Evolutionary conservation across 1,284 basidiomycete species (phyloP).

Genomic region (Ustilago sp.): DNA sequence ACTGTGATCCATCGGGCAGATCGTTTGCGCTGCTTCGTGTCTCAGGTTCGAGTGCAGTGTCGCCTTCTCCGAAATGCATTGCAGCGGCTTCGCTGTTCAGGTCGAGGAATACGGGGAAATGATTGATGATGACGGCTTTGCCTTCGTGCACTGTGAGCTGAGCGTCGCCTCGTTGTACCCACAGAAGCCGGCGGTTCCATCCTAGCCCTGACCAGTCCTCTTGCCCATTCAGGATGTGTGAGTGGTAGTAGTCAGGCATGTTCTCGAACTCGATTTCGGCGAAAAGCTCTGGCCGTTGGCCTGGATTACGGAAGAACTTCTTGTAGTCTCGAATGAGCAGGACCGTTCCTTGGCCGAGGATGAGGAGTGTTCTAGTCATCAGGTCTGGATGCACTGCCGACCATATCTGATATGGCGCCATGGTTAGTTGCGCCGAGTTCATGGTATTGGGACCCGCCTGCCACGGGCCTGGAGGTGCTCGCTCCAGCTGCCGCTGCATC

Average conservation of each 20-base stretch:
- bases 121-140: constrained; percentile 42
- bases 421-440: constrained; percentile 41
- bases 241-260: constrained; percentile 20
- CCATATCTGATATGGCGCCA: constrained; percentile 54
- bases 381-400: constrained; percentile 57
- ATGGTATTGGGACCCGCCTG: constrained; percentile 42
- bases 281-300: constrained; percentile 27
- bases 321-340: constrained; percentile 57
- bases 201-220: constrained; percentile 19
- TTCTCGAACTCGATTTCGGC: constrained; percentile 43
- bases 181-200: constrained; percentile 37
- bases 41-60: background rate
- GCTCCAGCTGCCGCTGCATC: constrained; percentile 2
- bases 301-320: constrained; percentile 34
- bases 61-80: background rate
- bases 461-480: constrained; percentile 28
- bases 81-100: constrained; percentile 1
- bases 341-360: constrained; percentile 54
- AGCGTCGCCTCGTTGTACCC: constrained; percentile 28
- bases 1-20: background rate
- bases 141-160: constrained; percentile 53
- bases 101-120: constrained; percentile 19
- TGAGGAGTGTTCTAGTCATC: constrained; percentile 56
- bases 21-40: background rate
- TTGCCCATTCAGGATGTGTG: background rate